These are phyloP conservation scores for Aspergillus carlsbadensis DNA, from an alignment of 495 filamentous ascomycete species.

Conservation along the genomic window DNA sequence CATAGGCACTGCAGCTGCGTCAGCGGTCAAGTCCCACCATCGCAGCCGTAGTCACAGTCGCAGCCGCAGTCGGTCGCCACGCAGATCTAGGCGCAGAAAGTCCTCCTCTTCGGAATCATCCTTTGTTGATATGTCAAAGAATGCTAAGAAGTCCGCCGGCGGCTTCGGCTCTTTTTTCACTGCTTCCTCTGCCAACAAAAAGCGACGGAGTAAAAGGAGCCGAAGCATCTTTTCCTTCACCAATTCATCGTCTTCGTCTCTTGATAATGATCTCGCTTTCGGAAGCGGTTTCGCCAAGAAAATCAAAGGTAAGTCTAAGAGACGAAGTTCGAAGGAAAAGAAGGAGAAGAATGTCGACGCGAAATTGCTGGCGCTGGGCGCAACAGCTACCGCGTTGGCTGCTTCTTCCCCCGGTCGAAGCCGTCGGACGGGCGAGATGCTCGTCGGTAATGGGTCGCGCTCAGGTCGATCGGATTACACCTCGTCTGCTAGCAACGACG, in stretches of 20 bases:
- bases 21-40: conserved; percentile 29
- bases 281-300: conserved; percentile 37
- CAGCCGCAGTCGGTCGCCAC: conserved; percentile 34
- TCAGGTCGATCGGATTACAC: conserved; percentile 28
- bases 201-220: conserved; percentile 38
- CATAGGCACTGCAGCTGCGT: conserved; percentile 42
- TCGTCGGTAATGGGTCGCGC: conserved; percentile 41
- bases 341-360: conserved; percentile 52
- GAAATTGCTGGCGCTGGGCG: conserved; percentile 54
- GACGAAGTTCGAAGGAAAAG: conserved; percentile 28
- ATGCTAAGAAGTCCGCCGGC: conserved; percentile 23
- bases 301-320: conserved; percentile 29
- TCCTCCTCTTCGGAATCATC: conserved; percentile 39
- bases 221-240: conserved; percentile 61
- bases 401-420: conserved; percentile 33
- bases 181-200: conserved; percentile 47
- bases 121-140: conserved; percentile 32
- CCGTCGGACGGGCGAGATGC: conserved; percentile 38
- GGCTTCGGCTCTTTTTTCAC: conserved; percentile 49
- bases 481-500: conserved; percentile 43
- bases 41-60: conserved; percentile 29
- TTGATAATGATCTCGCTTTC: conserved; percentile 55
- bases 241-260: conserved; percentile 59
- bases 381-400: conserved; percentile 56
- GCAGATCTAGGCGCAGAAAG: conserved; percentile 28